Evolutionary conservation across 106 monocot genomes (phyloP), one percentile per base, ranked within the genome.

Genomic region (Allium cepa): DNA sequence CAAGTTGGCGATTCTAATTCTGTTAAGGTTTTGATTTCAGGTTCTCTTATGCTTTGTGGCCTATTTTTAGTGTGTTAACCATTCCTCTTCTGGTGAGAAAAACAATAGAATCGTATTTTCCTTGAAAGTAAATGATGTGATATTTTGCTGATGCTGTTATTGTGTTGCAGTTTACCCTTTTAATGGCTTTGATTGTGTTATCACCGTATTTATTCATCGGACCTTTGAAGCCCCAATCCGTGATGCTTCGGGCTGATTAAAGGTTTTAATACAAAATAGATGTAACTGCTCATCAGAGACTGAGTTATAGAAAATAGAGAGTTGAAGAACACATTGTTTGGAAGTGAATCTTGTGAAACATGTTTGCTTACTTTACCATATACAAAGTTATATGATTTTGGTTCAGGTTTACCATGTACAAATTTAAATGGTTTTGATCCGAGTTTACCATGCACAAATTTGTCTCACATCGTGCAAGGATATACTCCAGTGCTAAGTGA

Each of bases 1-100:
- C 46, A 47, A 11, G 47, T 13, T 12, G 46, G 10, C 8, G 10
- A 52, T 5, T 67, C 52, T 67, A n/a, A 67, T 8, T 67, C 22
- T 67, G 17, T 67, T 22, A 63, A 47, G 22, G 5, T 9, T 50
- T 65, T 49, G 7, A 46, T 72, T 73, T 11, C 64, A 73, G 73
- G 73, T 57, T 64, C 36, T 73, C 73, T 26, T 65, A 65, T 65
- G 73, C 64, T 56, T 53, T 73, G 47, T 73, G 73, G 73, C 73
- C 73, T 64, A 73, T 73, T 12, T 73, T 63, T 63, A 64, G 60
- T 36, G 27, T 73, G 18, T 64, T 73, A 62, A 65, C 73, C 17
- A 73, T 73, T 47, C 64, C 73, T 4, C 73, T 73, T 57, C 16
- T 73, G 64, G 73, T 73, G 57, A 64, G 22, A 22, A 22, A 22